Base-by-base conservation (phyloP, 768 basidiomycete genomes). In the Paxillus ammoniavirescens region DNA sequence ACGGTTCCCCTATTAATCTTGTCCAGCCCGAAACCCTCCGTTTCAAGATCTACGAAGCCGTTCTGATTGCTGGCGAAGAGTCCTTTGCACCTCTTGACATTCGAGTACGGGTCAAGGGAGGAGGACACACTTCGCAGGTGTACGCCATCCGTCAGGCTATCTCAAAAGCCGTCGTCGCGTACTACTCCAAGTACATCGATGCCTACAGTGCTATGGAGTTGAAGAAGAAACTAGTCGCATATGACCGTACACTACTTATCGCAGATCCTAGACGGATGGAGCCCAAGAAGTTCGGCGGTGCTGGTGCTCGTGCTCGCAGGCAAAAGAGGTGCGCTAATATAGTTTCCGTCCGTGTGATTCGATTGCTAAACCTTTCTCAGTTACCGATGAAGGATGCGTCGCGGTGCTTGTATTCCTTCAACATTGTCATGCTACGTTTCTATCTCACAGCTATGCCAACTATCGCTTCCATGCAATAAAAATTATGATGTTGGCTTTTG, bases 111-210 rank as follows among this genome's bases (percentile, higher is more conserved):
- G 96, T 97, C 62, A 95, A 94, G 75, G 97, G 97, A 72, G 97
- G 97, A 82, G 97, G 97, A 75, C 97, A 98, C 81, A 94, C 93
- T 55, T 96, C 96, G 50, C 96, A 99, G 75, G 82, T 99, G 59
- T 99, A 98, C 77, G 97, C 97, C 59, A 93, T 98, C 72, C 92
- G 97, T 59, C 97, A 99, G 79, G 97, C 97, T 37, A 96, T 99
- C 66, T 89, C 92, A 63, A 98, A 97, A 79, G 97, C 96, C 55
- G 75, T 98, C 60, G 91, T 99, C 65, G 97, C 97, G 47, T 98
- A 93, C 82, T 94, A 96, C 73, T 91, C 93, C 76, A 99, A 98
- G 77, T 98, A 98, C 80, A 81, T 93, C 72, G 97, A 99, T 71
- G 97, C 97, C 59, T 94, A 86, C 74, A 93, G 91, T 65, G 93